A percentile compares a stretch with the other conserved stretches of the same genome.
Conservation (phyloP, 169 alveolate genomes). For the Perkinsus marinus region DNA sequence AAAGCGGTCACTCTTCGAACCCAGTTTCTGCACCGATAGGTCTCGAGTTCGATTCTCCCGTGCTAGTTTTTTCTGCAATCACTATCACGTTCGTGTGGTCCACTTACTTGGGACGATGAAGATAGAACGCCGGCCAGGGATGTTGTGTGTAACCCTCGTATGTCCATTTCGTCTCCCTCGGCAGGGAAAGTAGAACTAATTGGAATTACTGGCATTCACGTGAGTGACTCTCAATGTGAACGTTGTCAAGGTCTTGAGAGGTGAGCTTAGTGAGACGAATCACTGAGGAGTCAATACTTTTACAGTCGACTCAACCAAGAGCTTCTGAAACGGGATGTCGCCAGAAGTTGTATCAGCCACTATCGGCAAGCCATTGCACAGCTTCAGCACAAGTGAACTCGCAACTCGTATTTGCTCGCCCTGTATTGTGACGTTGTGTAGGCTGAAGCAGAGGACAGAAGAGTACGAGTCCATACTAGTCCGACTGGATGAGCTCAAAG, state of each 20-base stretch:
- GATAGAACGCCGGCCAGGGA: not conserved
- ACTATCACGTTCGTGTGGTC: no score
- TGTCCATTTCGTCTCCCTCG: not conserved
- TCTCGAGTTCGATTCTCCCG: no score
- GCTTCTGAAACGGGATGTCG: not conserved
- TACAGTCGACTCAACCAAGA: not conserved
- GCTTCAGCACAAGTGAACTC: not conserved
- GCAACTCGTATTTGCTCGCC: not conserved
- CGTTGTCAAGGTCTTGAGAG: not conserved
- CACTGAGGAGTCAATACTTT: not conserved
- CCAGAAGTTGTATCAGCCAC: not conserved
- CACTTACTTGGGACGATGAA: no score
- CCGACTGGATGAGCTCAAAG: no score
- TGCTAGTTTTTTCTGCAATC: no score
- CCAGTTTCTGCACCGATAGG: no score
- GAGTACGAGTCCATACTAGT: no score
- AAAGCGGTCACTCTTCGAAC: no score
- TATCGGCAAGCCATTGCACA: not conserved
- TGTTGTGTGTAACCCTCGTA: not conserved
- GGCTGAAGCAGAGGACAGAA: not conserved
- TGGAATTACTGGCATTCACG: not conserved
- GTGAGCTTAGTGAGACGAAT: not conserved
- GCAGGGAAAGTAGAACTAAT: not conserved
- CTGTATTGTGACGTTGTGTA: not conserved
- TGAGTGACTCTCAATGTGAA: not conserved